These are phyloP conservation scores for Taxawa tesnikishii DNA, from an alignment of 2,329 filamentous ascomycete genomes.

Conservation along the genomic window DNA sequence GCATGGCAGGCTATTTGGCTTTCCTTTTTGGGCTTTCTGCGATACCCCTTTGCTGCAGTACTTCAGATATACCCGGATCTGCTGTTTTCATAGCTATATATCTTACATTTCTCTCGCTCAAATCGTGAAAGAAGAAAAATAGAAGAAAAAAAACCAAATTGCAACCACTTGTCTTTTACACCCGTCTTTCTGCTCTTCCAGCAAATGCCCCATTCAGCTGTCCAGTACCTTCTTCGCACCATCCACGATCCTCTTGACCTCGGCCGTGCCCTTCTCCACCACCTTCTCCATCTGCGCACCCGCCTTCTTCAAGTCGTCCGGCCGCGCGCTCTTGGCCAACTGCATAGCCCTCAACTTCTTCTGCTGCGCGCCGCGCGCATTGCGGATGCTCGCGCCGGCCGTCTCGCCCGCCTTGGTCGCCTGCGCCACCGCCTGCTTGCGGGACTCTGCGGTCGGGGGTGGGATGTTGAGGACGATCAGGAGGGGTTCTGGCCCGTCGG, in stretches of 20 bases:
- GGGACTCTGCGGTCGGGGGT: slow-evolving; percentile 44
- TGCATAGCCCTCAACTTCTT: slow-evolving; percentile 34
- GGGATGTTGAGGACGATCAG: slow-evolving; percentile 44
- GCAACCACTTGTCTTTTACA: too few relatives aligned
- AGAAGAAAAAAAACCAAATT: too few relatives aligned
- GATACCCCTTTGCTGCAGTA: too few relatives aligned
- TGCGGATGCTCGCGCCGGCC: slow-evolving; percentile 27
- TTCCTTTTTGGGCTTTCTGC: too few relatives aligned
- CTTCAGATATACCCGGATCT: too few relatives aligned
- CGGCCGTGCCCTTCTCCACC: slow-evolving; percentile 33
- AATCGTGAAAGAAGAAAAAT: too few relatives aligned
- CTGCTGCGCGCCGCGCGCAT: slow-evolving; percentile 34
- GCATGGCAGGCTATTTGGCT: too few relatives aligned
- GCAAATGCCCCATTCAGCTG: slow-evolving; percentile 3
- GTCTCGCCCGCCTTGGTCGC: slow-evolving; percentile 30
- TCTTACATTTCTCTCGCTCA: too few relatives aligned
- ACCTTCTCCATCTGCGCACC: slow-evolving; percentile 37
- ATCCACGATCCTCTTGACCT: slow-evolving; percentile 37
- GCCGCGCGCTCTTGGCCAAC: slow-evolving; percentile 27
- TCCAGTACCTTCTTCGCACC: slow-evolving; percentile 34
- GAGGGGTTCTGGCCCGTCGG: slow-evolving; percentile 36
- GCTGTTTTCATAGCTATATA: too few relatives aligned
- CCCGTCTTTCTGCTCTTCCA: background rate
- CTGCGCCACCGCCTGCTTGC: slow-evolving; percentile 25
- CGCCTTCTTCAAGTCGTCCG: slow-evolving; percentile 38